These are phyloP conservation scores for Saccharomycopsis schoenii DNA, from an alignment of 805 yeast genomes.

Conservation along the genomic window DNA sequence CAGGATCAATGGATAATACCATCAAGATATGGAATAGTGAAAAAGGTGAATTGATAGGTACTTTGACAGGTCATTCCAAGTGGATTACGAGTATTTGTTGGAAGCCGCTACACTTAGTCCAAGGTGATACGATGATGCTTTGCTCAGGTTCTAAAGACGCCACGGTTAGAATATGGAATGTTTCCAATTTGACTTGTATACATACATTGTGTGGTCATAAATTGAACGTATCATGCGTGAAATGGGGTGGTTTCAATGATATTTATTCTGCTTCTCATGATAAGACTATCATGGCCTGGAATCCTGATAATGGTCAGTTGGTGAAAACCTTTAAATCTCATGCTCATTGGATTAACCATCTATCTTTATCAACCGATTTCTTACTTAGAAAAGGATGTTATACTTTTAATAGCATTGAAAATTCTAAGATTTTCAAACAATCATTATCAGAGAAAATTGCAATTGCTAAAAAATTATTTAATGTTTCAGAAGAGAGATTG, in stretches of 20 bases:
- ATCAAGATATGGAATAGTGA: conserved; percentile 78
- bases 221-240: conserved; percentile 86
- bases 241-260: conserved; percentile 87
- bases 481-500: conserved; percentile 57
- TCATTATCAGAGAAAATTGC: conserved; percentile 44
- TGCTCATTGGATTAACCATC: conserved; percentile 97
- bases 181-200: conserved; percentile 52
- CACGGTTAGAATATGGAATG: conserved; percentile 83
- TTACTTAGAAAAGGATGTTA: conserved; percentile 69
- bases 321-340: conserved; percentile 75
- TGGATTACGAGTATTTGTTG: conserved; percentile 86
- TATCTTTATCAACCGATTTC: conserved; percentile 84
- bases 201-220: conserved; percentile 80
- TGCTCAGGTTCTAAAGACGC: conserved; percentile 91
- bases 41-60: conserved; percentile 37
- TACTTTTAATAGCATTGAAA: conserved; percentile 33
- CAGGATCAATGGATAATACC: conserved; percentile 92
- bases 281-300: conserved; percentile 90
- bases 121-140: conserved; percentile 45
- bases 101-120: conserved; percentile 86
- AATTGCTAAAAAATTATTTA: conserved; percentile 50
- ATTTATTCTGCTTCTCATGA: conserved; percentile 91
- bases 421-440: conserved; percentile 21
- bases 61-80: conserved; percentile 63
- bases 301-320: conserved; percentile 64